Evolutionary conservation across 2,329 filamentous ascomycete species (phyloP).

Genomic region (Phyllosticta citribraziliensis): DNA sequence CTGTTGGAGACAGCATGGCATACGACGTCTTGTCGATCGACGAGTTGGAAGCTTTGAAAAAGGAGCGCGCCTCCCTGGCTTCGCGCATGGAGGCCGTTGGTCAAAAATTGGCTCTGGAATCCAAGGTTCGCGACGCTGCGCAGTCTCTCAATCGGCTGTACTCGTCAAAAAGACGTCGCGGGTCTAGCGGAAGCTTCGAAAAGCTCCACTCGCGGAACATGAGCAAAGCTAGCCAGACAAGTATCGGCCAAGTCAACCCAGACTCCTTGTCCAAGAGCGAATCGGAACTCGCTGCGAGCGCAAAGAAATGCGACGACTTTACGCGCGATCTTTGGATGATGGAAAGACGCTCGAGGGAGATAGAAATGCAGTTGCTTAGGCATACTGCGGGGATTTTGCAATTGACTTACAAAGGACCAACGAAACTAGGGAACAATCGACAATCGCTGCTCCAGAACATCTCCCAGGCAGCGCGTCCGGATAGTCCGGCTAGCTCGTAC

Average conservation of each 20-base stretch:
- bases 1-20: slow-evolving; percentile 74
- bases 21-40: slow-evolving; percentile 84
- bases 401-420: slow-evolving; percentile 71
- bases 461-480: slow-evolving; percentile 41
- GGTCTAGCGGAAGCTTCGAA: slow-evolving; percentile 29
- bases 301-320: slow-evolving; percentile 76
- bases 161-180: slow-evolving; percentile 38
- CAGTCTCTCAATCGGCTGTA: slow-evolving; percentile 77
- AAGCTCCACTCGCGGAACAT: slow-evolving; percentile 40
- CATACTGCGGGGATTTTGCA: slow-evolving; percentile 91
- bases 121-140: slow-evolving; percentile 89
- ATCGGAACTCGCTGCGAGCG: slow-evolving; percentile 62
- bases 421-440: slow-evolving; percentile 39
- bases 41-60: slow-evolving; percentile 86
- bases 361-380: slow-evolving; percentile 64
- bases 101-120: slow-evolving; percentile 78
- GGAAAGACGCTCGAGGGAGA: slow-evolving; percentile 65
- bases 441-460: slow-evolving; percentile 27
- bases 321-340: slow-evolving; percentile 69
- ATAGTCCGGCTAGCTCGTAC: slow-evolving; percentile 68
- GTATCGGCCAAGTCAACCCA: slow-evolving; percentile 28
- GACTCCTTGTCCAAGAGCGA: slow-evolving; percentile 49
- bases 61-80: slow-evolving; percentile 62
- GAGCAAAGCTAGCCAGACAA: slow-evolving; percentile 34
- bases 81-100: slow-evolving; percentile 73